These are phyloP conservation scores for Schizophyllum commune DNA, from an alignment of 1,284 basidiomycete genomes.

Conservation along the genomic window DNA sequence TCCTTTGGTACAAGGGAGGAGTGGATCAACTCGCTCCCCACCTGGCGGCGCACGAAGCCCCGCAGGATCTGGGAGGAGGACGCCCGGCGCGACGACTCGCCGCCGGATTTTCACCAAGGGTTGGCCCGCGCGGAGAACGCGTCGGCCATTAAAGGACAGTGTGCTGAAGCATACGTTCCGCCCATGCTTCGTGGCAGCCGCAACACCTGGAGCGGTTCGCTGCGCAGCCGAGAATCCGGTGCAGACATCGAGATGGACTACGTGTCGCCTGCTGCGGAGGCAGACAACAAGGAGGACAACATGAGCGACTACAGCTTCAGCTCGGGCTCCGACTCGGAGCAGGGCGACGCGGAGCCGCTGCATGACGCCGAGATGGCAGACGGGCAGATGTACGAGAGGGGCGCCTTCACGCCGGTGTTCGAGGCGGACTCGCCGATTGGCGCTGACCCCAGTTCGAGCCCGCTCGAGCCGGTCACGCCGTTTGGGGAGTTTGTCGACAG, in stretches of 20 bases:
- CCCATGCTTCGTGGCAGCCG: constrained; percentile 34
- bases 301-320: constrained; percentile 25
- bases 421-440: constrained; percentile 59
- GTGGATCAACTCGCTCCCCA: constrained; percentile 63
- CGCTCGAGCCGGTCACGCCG: constrained; percentile 63
- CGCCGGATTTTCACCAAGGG: constrained; percentile 61
- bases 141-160: constrained; percentile 73
- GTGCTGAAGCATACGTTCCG: constrained; percentile 76
- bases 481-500: constrained; percentile 70
- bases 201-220: not conserved
- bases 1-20: constrained; percentile 59
- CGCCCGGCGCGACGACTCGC: constrained; percentile 12
- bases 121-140: constrained; percentile 64
- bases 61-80: constrained; percentile 59
- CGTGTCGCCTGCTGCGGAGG: constrained; percentile 10
- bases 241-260: constrained; percentile 12
- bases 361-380: constrained; percentile 11
- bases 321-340: constrained; percentile 9
- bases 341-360: not conserved
- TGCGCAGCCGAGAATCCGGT: not conserved
- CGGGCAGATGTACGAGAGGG: constrained; percentile 32
- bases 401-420: constrained; percentile 53
- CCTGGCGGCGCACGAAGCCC: constrained; percentile 60
- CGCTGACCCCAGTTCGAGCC: constrained; percentile 52
- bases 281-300: constrained; percentile 24